Conservation (phyloP, 2,329 filamentous ascomycete genomes). For the Cytospora piceae region DNA sequence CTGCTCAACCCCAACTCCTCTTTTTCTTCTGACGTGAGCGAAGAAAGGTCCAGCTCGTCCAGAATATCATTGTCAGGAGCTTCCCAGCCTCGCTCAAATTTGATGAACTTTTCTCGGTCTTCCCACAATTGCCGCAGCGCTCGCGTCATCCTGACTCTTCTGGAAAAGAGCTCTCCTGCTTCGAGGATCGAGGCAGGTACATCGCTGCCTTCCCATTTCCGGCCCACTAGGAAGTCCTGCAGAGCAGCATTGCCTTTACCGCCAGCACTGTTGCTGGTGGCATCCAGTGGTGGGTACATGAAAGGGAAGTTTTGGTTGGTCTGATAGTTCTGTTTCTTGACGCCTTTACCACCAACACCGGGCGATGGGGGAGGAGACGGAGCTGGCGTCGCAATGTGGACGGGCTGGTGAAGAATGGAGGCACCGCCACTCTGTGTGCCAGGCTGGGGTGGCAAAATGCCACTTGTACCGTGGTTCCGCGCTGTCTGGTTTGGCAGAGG, state of each 20-base stretch:
- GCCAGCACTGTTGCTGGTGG: constrained; percentile 84
- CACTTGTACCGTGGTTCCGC: constrained; percentile 61
- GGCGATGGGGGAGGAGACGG: constrained; percentile 95
- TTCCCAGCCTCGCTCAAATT: constrained; percentile 89
- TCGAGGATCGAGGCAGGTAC: constrained; percentile 94
- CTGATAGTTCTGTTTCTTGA: constrained; percentile 99
- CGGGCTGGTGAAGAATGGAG: constrained; percentile 92
- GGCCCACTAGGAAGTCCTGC: constrained; percentile 78
- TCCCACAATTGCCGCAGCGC: constrained; percentile 94
- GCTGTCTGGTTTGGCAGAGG: constrained; percentile 77
- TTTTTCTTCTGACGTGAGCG: constrained; percentile 46
- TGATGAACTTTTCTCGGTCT: constrained; percentile 87
- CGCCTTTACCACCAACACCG: constrained; percentile 82
- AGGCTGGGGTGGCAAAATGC: constrained; percentile 61
- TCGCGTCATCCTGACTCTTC: constrained; percentile 86
- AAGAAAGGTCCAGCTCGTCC: constrained; percentile 45
- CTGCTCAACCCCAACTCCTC: constrained; percentile 53
- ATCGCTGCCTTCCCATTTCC: constrained; percentile 91
- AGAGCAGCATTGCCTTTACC: constrained; percentile 83
- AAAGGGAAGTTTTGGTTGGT: constrained; percentile 99
- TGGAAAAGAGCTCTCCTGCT: constrained; percentile 89
- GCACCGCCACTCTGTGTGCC: constrained; percentile 61
- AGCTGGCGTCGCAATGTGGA: constrained; percentile 97
- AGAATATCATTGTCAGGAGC: constrained; percentile 49
- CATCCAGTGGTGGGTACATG: constrained; percentile 91